These are phyloP conservation scores for Arthrobotrys megalospora DNA, from an alignment of 2,329 filamentous ascomycete species.

Conservation along the genomic window DNA sequence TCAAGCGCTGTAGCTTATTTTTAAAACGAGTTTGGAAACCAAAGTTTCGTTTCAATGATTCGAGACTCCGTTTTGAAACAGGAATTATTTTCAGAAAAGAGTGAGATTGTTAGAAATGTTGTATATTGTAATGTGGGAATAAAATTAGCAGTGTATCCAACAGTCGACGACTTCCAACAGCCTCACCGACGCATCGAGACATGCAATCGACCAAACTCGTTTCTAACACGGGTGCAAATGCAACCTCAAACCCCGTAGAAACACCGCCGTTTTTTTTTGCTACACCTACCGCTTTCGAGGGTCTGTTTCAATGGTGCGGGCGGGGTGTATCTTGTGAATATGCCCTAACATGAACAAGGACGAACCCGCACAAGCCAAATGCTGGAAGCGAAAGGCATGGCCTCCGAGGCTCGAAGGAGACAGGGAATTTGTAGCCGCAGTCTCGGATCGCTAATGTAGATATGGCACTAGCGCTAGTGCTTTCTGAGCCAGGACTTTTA, in stretches of 20 bases:
- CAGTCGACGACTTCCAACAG: conserved; percentile 1
- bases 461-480: conserved; percentile 36
- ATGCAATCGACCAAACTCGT: conserved; percentile 18
- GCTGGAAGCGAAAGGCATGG: conserved; percentile 54
- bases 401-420: conserved; percentile 45
- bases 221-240: conserved; percentile 23
- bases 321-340: conserved; percentile 20
- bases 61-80: conserved; percentile 20
- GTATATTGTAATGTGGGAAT: conserved; percentile 6
- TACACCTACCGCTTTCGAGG: conserved; percentile 35
- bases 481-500: conserved; percentile 45
- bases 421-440: conserved; percentile 57
- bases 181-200: conserved; percentile 16
- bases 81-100: conserved; percentile 14
- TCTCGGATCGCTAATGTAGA: conserved; percentile 50
- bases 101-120: conserved; percentile 18
- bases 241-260: conserved; percentile 30
- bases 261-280: conserved; percentile 14
- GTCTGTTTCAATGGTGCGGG: conserved; percentile 51
- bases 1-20: conserved; percentile 21
- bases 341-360: conserved; percentile 22
- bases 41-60: conserved; percentile 12
- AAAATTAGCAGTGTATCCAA: conserved; percentile 25
- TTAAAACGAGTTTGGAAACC: conserved; percentile 17
- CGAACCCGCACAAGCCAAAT: conserved; percentile 41